Evolutionary conservation across 768 basidiomycete species (phyloP).

Genomic region (Tricholoma bakamatsutake): DNA sequence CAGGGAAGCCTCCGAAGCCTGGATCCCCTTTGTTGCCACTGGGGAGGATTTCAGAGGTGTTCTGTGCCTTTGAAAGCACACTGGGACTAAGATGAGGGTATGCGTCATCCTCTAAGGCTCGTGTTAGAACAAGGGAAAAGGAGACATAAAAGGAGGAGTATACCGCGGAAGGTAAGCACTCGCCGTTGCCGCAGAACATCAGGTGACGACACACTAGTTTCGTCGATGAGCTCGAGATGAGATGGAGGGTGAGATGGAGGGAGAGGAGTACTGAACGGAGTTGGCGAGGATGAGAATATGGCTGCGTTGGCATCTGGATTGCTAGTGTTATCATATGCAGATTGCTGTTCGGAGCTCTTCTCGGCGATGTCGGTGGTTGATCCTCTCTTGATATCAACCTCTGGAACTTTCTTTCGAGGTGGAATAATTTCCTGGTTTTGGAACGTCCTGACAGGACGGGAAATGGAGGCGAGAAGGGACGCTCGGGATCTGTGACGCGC

Average conservation of each 20-base stretch:
- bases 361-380: neutral
- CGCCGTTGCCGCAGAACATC: neutral
- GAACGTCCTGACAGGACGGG: neutral
- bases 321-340: too few relatives aligned
- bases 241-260: neutral
- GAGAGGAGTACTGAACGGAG: neutral
- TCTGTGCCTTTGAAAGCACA: neutral
- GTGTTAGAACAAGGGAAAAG: neutral
- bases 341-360: neutral
- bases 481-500: neutral
- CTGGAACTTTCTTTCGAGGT: neutral
- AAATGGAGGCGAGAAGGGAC: neutral
- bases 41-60: neutral
- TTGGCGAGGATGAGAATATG: neutral
- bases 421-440: neutral
- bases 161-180: slow-evolving; percentile 6
- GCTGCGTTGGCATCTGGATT: neutral
- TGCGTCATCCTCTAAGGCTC: neutral
- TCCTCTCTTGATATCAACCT: neutral
- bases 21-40: slow-evolving; percentile 29
- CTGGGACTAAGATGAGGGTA: neutral
- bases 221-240: neutral
- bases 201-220: slow-evolving; percentile 4
- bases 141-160: neutral
- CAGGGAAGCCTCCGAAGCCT: slow-evolving; percentile 42